Base-by-base conservation (phyloP, 78 protist species). In the Dictyostelium firmibasis region DNA sequence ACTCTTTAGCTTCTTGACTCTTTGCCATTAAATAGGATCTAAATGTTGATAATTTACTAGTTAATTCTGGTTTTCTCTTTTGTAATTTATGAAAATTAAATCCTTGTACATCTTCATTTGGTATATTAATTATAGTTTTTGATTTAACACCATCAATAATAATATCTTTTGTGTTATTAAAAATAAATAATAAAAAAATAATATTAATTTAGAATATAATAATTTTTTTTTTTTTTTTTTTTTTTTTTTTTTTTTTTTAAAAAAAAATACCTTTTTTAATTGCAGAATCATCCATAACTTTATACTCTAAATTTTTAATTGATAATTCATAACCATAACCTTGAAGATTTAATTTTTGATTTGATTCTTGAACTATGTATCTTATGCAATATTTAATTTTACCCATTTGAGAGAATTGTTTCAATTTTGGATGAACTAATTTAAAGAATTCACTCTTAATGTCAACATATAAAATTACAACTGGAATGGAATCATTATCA, bases 261-360 rank as follows among this genome's bases (percentile, higher is more conserved):
- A 53, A 53, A 2, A 18, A 64, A 64, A 23, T 47, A 83, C 87
- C 87, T 41, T 84, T 84, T 84, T 84, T 76, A 70, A 89, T 89
- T 23, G 74, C 91, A 85, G 79, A n/a, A 67, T 93, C 97, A 50
- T 96, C 93, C 86, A 93, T 85, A 9, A 84, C 98, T 67, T 92
- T 97, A 91, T 97, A 97, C 70, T 97, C 98, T 57, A 86, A 76
- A 84, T 81, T 96, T 85, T 97, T 97, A 74, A 97, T 81, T 7
- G 97, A 89, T 5, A 97, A 85, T 36, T 86, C 93, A 41, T 85
- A 96, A 38, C 98, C 98, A 79, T 97, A 97, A 23, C 98, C 97
- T 81, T 89, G 94, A 23, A 89, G 81, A 38, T 81, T 41, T 29
- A 81, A 85, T 67, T 60, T 57, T 25, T 85, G 79, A 83, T 23